These are phyloP conservation scores for Nissolia schottii DNA, from an alignment of 306 rosid genomes.

Conservation along the genomic window DNA sequence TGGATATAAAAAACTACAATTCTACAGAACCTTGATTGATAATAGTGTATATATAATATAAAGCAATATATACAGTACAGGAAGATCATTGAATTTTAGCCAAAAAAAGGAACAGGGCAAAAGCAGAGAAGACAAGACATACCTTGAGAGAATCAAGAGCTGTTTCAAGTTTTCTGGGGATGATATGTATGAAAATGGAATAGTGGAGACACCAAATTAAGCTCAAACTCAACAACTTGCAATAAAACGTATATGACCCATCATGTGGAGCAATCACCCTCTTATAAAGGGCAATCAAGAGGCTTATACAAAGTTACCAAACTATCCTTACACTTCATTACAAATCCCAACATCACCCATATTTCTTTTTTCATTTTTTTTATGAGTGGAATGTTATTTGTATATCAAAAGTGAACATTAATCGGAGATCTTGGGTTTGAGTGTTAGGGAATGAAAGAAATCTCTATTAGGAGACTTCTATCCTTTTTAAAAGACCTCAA, in stretches of 20 bases:
- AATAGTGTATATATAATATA: neutral
- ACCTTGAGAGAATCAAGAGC: slow-evolving; percentile 16
- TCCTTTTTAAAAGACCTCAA: no score
- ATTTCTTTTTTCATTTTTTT: no score
- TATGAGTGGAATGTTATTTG: neutral
- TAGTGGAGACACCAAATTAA: neutral
- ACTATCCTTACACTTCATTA: slow-evolving; percentile 31
- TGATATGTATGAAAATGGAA: slow-evolving; percentile 19
- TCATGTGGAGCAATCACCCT: slow-evolving; percentile 24
- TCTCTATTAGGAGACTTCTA: no score
- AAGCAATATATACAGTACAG: neutral
- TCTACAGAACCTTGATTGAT: neutral
- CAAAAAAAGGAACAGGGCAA: neutral
- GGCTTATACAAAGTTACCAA: slow-evolving; percentile 24
- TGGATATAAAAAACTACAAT: neutral
- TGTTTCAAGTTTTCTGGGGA: neutral
- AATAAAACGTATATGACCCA: slow-evolving; percentile 32
- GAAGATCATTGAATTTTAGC: neutral
- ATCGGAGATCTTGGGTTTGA: no score
- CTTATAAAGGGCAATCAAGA: slow-evolving; percentile 42
- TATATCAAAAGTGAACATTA: no score
- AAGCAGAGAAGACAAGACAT: slow-evolving; percentile 4
- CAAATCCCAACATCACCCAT: neutral
- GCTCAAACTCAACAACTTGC: slow-evolving; percentile 12
- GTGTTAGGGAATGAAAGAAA: no score